Evolutionary conservation across 805 yeast genomes (phyloP).

Genomic region (Zygosaccharomyces rouxii): DNA sequence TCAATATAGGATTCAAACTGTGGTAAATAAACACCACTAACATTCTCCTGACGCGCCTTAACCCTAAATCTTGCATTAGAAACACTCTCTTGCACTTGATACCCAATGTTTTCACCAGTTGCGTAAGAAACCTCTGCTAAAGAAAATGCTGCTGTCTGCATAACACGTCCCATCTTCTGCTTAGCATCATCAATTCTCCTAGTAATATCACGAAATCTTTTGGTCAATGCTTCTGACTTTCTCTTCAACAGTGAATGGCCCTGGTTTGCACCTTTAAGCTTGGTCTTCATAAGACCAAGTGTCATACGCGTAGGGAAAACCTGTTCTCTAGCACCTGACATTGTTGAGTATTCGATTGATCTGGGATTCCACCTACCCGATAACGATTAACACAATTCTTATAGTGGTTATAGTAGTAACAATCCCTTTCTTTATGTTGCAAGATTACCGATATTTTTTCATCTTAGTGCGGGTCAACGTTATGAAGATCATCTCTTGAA

Average conservation of each 20-base stretch:
- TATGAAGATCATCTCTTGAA: neutral
- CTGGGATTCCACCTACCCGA: neutral
- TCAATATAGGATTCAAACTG: constrained; percentile 84
- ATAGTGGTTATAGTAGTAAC: neutral
- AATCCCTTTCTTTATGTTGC: constrained; percentile 5
- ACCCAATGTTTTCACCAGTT: constrained; percentile 92
- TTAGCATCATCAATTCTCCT: constrained; percentile 91
- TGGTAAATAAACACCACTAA: constrained; percentile 91
- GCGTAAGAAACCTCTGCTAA: constrained; percentile 97
- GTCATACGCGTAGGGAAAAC: constrained; percentile 99
- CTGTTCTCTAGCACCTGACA: constrained; percentile 64
- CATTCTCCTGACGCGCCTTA: constrained; percentile 90
- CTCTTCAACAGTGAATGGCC: constrained; percentile 92
- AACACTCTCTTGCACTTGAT: constrained; percentile 93
- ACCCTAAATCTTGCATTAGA: constrained; percentile 87
- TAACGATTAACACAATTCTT: neutral
- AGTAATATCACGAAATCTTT: constrained; percentile 93
- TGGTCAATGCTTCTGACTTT: constrained; percentile 94
- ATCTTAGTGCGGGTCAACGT: constrained; percentile 4
- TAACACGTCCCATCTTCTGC: constrained; percentile 95
- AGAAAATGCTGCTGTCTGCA: constrained; percentile 98
- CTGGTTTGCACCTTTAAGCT: constrained; percentile 94
- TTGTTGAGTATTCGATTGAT: neutral
- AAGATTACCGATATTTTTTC: neutral
- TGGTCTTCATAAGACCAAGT: constrained; percentile 87